Evolutionary conservation across 1,284 basidiomycete genomes (phyloP), one percentile per base, ranked within the genome.

Genomic region (Sporisorium exsertum): DNA sequence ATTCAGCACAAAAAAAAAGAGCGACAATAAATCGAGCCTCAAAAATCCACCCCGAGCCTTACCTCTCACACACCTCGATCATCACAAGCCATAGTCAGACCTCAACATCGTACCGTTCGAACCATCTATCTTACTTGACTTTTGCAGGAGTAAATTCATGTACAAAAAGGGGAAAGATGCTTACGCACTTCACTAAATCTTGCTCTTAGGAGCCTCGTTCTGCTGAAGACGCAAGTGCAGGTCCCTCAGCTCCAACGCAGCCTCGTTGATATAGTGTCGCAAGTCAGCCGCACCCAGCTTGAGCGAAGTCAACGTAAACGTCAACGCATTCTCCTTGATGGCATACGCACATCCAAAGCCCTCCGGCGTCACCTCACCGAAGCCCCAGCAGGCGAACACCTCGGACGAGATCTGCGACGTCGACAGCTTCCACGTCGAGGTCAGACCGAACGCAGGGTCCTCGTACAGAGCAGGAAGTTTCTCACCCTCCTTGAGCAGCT

Each of bases 311-410:
- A 98, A 92, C 51, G 94, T 94, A 92, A 96, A 98, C 63, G 94
- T 91, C 72, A 99, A 90, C 80, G 92, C 91, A 67, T 92, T 87
- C 75, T 94, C 91, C 61, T 92, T 94, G 84, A 99, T 96, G 2
- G 93, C 90, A 87, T 99, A 99, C 40, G 94, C 91, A 43, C 97
- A 87, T 12, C 97, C 96, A 83, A 94, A 99, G 16, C 96, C 97
- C 79, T 97, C 94, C 8, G 91, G 89, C n/a, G 64, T 65, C n/a
- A 90, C 94, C 89, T 97, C 94, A 13, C 95, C 95, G 85, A 96
- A 98, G 33, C 96, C 96, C 95, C 96, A 97, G 40, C 94, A 94
- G 79, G 95, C 93, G 54, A 99, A 88, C 86, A 90, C 94, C 68
- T 90, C 89, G 58, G 91, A 92, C 58, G 91, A 92, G 73, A 99